phyloP scores from a whole-genome alignment of 2,329 filamentous ascomycete genomes.

The Alternaria brassicae region DNA sequence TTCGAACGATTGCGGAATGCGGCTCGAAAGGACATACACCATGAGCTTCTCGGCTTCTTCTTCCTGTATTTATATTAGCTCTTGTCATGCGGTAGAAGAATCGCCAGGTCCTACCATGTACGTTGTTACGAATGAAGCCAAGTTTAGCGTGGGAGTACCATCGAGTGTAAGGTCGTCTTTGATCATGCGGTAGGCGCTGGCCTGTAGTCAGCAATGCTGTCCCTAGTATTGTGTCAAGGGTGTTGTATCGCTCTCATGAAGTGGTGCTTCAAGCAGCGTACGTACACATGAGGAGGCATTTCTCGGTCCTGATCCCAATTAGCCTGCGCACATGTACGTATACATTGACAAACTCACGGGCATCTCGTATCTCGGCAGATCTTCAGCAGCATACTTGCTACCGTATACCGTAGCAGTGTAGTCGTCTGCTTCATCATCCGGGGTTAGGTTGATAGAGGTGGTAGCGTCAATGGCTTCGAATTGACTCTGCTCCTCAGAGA shows the following conservation, averaged over 20 bases:
- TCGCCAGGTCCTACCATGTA: constrained; percentile 72
- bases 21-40: constrained; percentile 62
- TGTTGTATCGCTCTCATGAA: neutral
- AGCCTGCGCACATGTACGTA: neutral
- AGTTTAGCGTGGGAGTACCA: constrained; percentile 67
- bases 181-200: constrained; percentile 88
- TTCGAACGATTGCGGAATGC: neutral
- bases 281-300: constrained; percentile 81
- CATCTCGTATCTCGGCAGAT: constrained; percentile 85
- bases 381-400: constrained; percentile 79
- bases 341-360: constrained; percentile 63
- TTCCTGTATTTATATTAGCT: constrained; percentile 63
- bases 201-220: neutral
- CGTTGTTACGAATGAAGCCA: constrained; percentile 93
- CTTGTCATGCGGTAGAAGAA: constrained; percentile 36
- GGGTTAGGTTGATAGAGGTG: constrained; percentile 35
- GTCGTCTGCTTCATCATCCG: constrained; percentile 53
- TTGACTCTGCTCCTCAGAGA: constrained; percentile 37
- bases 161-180: constrained; percentile 87
- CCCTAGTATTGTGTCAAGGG: too few species aligned
- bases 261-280: neutral
- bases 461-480: constrained; percentile 25
- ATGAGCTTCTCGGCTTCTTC: constrained; percentile 96
- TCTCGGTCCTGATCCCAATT: constrained; percentile 55
- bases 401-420: constrained; percentile 87